Base-by-base conservation (phyloP, 2,329 filamentous ascomycete genomes). In the Penicillium sp. region DNA sequence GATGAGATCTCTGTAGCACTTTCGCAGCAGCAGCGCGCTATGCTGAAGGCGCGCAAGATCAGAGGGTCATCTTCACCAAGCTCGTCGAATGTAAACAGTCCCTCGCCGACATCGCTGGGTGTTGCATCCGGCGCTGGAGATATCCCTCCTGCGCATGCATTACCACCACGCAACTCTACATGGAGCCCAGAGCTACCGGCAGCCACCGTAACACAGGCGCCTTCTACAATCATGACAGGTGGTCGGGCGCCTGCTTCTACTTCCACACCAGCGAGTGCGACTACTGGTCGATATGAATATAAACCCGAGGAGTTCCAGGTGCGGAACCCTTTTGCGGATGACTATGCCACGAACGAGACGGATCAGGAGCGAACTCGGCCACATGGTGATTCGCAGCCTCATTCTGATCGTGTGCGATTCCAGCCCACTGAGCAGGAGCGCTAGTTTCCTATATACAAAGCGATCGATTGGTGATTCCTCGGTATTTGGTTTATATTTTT, bases 1-100 rank as follows among this genome's bases (percentile, higher is more conserved):
- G 94, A 97, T 73, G 89, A 93, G 69, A 79, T 99, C 29, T 89
- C 90, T 57, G 84, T 89, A 41, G 87, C 92, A 0, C 80, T 93
- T 38, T 94, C 86, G 60, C 86, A 91, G 68, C 90, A 97, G 71
- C 90, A 96, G 72, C 85, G 91, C 51, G 88, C 91, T 9, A 78
- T 95, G 38, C 76, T 87, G 7, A 76, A 81, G 57, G 84, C 84
- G 8, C 77, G 84, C 42, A 78, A 80, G 50, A 59, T 63, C 4
- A 53, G 59, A 9, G 64, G 64, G 8, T 60, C 59, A 23, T 49
- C 61, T 1, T 65, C 46, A 16, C 63, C 61, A 2, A 51, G 38
- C 9, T 54, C 55, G 18, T 53, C 47, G 2, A 51, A 50, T 36
- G 13, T 53, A 14, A 58, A 49, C 16, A 61, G 54, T 30, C 57